Evolutionary conservation across 495 filamentous ascomycete genomes (phyloP).

Genomic region (Neurospora sp.): DNA sequence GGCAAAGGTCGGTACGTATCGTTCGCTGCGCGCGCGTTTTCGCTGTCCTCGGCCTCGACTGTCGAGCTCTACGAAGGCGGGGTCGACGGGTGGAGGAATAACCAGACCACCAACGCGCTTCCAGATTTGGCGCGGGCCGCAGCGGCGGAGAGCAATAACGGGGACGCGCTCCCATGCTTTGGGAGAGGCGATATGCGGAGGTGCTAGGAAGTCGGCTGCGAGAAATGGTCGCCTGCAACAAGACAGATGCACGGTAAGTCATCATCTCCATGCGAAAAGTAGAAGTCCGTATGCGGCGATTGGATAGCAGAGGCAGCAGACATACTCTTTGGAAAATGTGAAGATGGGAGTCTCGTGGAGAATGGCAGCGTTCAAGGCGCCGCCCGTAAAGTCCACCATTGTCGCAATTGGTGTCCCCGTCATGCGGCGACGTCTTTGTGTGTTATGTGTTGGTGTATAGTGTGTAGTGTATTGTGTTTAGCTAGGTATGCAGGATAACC

Average conservation of each 20-base stretch:
- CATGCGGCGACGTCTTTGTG: neutral
- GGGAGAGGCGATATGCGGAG: conserved; percentile 10
- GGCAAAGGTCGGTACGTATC: conserved; percentile 12
- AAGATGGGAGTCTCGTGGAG: neutral
- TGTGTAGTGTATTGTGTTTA: neutral
- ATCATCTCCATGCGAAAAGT: neutral
- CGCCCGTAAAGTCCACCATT: neutral
- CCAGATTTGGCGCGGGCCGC: conserved; percentile 19
- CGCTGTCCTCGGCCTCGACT: conserved; percentile 10
- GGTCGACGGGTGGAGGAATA: neutral
- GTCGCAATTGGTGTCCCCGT: neutral
- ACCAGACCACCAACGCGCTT: conserved; percentile 19
- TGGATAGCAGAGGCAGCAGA: neutral
- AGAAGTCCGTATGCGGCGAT: neutral
- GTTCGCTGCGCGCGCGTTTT: conserved; percentile 15
- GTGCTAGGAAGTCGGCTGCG: conserved; percentile 11
- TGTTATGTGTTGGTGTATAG: neutral
- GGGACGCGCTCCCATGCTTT: conserved; percentile 23
- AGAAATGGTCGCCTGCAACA: conserved; percentile 11
- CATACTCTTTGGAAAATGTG: neutral
- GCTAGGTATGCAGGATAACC: neutral
- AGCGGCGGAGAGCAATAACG: conserved; percentile 8
- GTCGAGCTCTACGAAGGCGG: conserved; percentile 17
- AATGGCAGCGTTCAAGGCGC: neutral
- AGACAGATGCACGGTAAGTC: neutral